phyloP scores from a whole-genome alignment of 257 asterid genomes.

The Ehretia macrophylla region DNA sequence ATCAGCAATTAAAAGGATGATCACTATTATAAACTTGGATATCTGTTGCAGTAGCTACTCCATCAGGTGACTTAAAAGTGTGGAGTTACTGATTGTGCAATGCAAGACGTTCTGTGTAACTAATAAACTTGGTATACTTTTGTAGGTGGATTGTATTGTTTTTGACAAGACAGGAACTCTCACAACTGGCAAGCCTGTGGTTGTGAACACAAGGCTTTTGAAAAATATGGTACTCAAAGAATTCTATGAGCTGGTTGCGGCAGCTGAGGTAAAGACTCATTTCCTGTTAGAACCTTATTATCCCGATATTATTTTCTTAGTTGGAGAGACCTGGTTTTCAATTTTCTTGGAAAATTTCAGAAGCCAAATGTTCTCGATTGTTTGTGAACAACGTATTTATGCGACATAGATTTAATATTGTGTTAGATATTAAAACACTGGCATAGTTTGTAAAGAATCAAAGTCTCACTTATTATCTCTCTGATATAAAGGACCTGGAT shows the following conservation, averaged over 20 bases:
- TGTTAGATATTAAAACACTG: too few relatives aligned
- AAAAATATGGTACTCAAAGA: constrained; percentile 46
- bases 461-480: too few relatives aligned
- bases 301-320: neutral
- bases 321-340: neutral
- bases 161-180: constrained; percentile 92
- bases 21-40: too few relatives aligned
- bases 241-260: constrained; percentile 59
- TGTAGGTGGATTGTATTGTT: constrained; percentile 62
- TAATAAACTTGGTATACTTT: neutral
- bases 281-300: neutral
- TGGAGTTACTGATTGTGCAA: too few relatives aligned
- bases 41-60: too few relatives aligned
- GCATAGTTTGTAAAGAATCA: too few relatives aligned
- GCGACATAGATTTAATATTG: too few relatives aligned
- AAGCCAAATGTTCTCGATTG: neutral
- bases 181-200: constrained; percentile 77
- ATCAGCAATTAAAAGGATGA: too few relatives aligned
- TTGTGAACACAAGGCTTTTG: constrained; percentile 49
- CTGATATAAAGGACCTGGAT: too few relatives aligned
- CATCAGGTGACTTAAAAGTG: too few relatives aligned
- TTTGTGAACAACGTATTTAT: neutral
- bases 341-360: neutral
- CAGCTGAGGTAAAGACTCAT: constrained; percentile 61
- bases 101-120: too few relatives aligned